Evolutionary conservation across 202 grass and related monocot species (phyloP).

Genomic region (Schoenoplectus tabernaemontani): DNA sequence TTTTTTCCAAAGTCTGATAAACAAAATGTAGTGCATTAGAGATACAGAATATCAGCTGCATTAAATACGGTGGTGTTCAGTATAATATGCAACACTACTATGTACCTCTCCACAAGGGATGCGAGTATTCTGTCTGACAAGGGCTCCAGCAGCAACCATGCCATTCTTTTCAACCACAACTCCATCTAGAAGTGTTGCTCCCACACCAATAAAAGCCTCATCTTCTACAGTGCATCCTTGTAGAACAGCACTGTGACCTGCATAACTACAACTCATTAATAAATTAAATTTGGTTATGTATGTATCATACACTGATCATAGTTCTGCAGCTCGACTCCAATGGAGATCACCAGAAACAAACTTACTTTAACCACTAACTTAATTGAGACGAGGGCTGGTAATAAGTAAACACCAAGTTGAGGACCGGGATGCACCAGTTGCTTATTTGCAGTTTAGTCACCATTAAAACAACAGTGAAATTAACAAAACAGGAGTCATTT

Average conservation of each 20-base stretch:
- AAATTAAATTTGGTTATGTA: neutral
- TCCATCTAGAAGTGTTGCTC: constrained; percentile 78
- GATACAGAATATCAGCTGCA: neutral
- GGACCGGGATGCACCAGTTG: neutral
- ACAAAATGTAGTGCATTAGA: neutral
- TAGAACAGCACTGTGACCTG: constrained; percentile 92
- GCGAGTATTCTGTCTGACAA: constrained; percentile 88
- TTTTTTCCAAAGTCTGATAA: neutral
- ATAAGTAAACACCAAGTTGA: neutral
- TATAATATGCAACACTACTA: neutral
- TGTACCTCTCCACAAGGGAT: constrained; percentile 84
- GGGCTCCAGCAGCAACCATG: constrained; percentile 92
- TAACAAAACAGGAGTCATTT: too few species aligned
- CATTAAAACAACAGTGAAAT: neutral
- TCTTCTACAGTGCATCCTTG: constrained; percentile 95
- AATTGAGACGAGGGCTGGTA: neutral
- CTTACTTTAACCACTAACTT: neutral
- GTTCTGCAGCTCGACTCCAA: neutral
- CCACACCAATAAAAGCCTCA: constrained; percentile 97
- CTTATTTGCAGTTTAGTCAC: neutral
- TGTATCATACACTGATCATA: neutral
- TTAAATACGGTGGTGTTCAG: neutral
- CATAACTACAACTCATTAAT: constrained; percentile 14
- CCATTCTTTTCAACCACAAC: constrained; percentile 87
- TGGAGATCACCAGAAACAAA: neutral